phyloP scores from a whole-genome alignment of 805 yeast species.

The Teunomyces tritomae region DNA sequence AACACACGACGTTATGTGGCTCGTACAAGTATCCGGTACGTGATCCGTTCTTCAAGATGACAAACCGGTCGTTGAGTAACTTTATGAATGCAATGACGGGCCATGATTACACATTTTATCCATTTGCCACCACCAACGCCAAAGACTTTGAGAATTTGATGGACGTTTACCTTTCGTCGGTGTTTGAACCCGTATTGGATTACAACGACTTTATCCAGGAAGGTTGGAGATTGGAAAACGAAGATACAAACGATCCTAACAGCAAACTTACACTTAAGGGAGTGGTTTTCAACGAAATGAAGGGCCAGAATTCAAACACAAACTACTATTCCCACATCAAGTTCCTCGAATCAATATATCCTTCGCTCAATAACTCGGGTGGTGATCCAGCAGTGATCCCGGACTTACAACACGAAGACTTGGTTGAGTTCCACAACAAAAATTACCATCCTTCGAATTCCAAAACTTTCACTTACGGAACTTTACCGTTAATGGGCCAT shows the following conservation, averaged over 20 bases:
- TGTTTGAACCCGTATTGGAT: slow-evolving; percentile 74
- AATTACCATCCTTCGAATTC: slow-evolving; percentile 92
- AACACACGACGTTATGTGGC: slow-evolving; percentile 95
- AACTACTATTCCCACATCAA: slow-evolving; percentile 81
- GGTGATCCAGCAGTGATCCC: slow-evolving; percentile 89
- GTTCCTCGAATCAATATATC: slow-evolving; percentile 80
- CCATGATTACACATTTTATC: slow-evolving; percentile 91
- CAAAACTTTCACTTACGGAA: slow-evolving; percentile 84
- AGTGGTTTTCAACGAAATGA: slow-evolving; percentile 97
- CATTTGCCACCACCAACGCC: slow-evolving; percentile 89
- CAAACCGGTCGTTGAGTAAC: slow-evolving; percentile 88
- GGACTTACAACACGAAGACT: slow-evolving; percentile 66
- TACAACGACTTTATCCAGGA: slow-evolving; percentile 88
- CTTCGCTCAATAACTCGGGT: slow-evolving; percentile 84
- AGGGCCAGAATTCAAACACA: slow-evolving; percentile 91
- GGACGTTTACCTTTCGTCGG: slow-evolving; percentile 85
- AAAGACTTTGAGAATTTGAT: slow-evolving; percentile 80
- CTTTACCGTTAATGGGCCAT: slow-evolving; percentile 61
- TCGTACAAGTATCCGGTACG: slow-evolving; percentile 88
- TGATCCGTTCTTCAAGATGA: slow-evolving; percentile 97
- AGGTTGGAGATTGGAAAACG: slow-evolving; percentile 94
- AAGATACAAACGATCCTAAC: slow-evolving; percentile 50
- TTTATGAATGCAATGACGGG: slow-evolving; percentile 99
- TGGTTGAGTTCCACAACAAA: slow-evolving; percentile 68
- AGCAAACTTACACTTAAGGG: slow-evolving; percentile 82